Base-by-base conservation (phyloP, 352 stramenopile species). In the Pythium aristosporum region DNA sequence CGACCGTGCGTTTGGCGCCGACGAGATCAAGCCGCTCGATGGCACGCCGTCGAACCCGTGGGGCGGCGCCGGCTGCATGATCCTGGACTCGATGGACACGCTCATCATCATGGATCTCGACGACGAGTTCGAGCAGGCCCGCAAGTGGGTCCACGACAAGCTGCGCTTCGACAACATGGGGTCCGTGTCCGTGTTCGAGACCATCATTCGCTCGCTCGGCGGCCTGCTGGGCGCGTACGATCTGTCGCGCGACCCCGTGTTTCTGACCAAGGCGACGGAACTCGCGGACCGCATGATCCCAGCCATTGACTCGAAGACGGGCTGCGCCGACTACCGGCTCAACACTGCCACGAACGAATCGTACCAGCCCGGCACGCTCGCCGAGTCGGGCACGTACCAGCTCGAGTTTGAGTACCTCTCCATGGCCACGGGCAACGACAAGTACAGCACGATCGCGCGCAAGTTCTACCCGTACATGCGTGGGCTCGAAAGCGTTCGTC, bases 101-200 rank as follows among this genome's bases (percentile, higher is more conserved):
- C 79, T 99, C 8, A 99, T 87, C 80, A 82, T 99, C 55, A 99
- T 99, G 96, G 95, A 80, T 5, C 36, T 88, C 11, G 71, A 88
- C 54, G 85, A 94, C 13, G 96, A 98, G 65, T 99, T 98, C 65
- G 66, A 85, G 20, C 77, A 96, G 41, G 94, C 91, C 0, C 75
- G 80, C 36, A 74, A 98, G 34, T 98, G 91, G 68, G 84, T 99
- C 37, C 72, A 68, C 1, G 70, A 79, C 18, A 62, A 85, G 39
- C 61, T 98, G 0, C 74, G 96, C 63, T 95, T 98, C 43, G 83
- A 77, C 12, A 72, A 89, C 21, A 67, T 92, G 57, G 80, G 82
- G 32, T 68, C 79, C n/a, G 81, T 99, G 5, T 98, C 91, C 28
- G 83, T 99, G n/a, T 99, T 99, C 79, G 98, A 99, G 83, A 99